Conservation (phyloP, 768 basidiomycete species). For the Serendipita indica region DNA sequence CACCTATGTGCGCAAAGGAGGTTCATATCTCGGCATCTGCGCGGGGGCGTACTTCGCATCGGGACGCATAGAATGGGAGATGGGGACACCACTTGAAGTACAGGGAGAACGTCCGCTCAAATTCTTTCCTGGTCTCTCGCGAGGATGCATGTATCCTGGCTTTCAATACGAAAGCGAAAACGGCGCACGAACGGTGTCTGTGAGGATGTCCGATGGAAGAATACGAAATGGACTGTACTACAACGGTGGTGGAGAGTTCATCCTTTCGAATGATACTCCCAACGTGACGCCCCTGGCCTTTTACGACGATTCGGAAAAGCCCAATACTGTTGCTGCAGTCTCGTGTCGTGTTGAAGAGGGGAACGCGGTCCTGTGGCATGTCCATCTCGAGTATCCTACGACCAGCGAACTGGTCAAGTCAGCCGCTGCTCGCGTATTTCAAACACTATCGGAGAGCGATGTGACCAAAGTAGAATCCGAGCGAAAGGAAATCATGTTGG, state of each 20-base stretch:
- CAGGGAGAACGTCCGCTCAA: conserved; percentile 26
- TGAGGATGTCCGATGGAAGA: conserved; percentile 18
- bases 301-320: conserved; percentile 21
- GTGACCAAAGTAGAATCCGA: conserved; percentile 18
- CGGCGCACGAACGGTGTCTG: conserved; percentile 26
- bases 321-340: conserved; percentile 25
- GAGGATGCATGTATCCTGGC: conserved; percentile 29
- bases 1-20: conserved; percentile 51
- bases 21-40: conserved; percentile 53
- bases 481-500: conserved; percentile 24
- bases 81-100: conserved; percentile 26
- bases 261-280: conserved; percentile 16
- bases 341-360: conserved; percentile 31
- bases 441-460: conserved; percentile 13
- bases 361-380: conserved; percentile 39
- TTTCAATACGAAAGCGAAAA: conserved; percentile 30
- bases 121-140: conserved; percentile 29
- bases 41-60: conserved; percentile 42
- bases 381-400: conserved; percentile 44
- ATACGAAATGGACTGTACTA: conserved; percentile 26
- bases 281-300: conserved; percentile 25
- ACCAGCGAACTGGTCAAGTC: conserved; percentile 24
- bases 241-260: conserved; percentile 31
- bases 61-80: conserved; percentile 26
- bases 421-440: conserved; percentile 16